Conservation (phyloP, 257 asterid species). For the Nicotiana obtusifolia region DNA sequence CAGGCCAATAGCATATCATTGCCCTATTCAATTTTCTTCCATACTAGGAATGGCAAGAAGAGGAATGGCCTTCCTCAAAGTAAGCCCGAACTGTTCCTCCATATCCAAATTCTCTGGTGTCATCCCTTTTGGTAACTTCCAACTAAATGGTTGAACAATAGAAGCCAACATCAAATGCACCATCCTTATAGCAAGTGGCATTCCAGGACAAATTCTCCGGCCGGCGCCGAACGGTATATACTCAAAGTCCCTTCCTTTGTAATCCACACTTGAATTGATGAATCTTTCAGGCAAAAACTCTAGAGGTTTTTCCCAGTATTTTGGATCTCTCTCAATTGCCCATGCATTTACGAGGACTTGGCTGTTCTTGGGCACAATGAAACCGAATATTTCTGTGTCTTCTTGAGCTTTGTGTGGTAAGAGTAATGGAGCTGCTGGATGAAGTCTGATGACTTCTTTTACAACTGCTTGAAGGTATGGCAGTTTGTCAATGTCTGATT, state of each 20-base stretch:
- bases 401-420: background rate
- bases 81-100: constrained; percentile 8
- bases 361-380: background rate
- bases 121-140: background rate
- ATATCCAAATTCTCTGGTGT: background rate
- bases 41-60: background rate
- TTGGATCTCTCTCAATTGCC: background rate
- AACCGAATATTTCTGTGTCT: background rate
- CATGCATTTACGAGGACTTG: background rate
- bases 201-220: background rate
- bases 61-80: background rate
- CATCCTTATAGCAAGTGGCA: background rate
- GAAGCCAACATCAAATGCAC: constrained; percentile 1
- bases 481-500: background rate
- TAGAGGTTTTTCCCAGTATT: background rate
- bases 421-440: background rate
- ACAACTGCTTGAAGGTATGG: background rate
- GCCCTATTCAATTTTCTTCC: too few species aligned
- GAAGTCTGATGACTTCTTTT: constrained; percentile 1
- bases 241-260: constrained; percentile 1
- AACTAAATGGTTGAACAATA: constrained; percentile 5
- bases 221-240: background rate
- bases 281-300: background rate
- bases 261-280: background rate
- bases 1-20: too few species aligned